These are phyloP conservation scores for Bryoglossum gracile DNA, from an alignment of 495 filamentous ascomycete species.

Conservation along the genomic window DNA sequence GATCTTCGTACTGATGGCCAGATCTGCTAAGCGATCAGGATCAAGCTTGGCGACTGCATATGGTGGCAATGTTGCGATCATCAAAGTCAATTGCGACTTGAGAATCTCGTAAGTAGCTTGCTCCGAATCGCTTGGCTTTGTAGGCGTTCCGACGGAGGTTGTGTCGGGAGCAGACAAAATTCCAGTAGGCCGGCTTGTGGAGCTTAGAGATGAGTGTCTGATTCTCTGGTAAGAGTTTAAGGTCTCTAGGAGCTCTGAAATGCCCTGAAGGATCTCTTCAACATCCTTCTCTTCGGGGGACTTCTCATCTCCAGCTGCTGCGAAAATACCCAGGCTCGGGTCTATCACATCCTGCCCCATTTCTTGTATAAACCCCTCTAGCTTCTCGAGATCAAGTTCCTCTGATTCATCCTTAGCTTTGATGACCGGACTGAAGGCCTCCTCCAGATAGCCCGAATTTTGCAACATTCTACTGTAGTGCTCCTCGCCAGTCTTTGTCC, in stretches of 20 bases:
- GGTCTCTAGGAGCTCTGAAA: slow-evolving; percentile 79
- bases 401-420: slow-evolving; percentile 29
- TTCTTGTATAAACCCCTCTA: slow-evolving; percentile 16
- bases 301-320: slow-evolving; percentile 44
- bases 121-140: slow-evolving; percentile 56
- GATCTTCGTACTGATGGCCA: slow-evolving; percentile 79
- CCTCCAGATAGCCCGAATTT: slow-evolving; percentile 24
- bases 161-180: slow-evolving; percentile 35
- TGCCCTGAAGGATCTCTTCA: slow-evolving; percentile 67
- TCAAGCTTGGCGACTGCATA: slow-evolving; percentile 81
- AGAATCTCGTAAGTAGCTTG: slow-evolving; percentile 65
- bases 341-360: slow-evolving; percentile 32
- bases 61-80: slow-evolving; percentile 72
- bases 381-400: slow-evolving; percentile 34
- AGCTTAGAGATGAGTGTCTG: slow-evolving; percentile 56
- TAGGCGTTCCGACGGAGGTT: slow-evolving; percentile 38
- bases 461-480: slow-evolving; percentile 46
- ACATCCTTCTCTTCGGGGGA: slow-evolving; percentile 51
- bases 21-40: slow-evolving; percentile 71
- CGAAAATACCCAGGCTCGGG: slow-evolving; percentile 33
- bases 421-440: slow-evolving; percentile 28
- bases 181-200: slow-evolving; percentile 41
- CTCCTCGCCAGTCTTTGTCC: slow-evolving; percentile 65
- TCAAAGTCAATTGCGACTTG: slow-evolving; percentile 60
- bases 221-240: slow-evolving; percentile 81